phyloP scores from a whole-genome alignment of 345 rosid species.

The Barbarea vulgaris region DNA sequence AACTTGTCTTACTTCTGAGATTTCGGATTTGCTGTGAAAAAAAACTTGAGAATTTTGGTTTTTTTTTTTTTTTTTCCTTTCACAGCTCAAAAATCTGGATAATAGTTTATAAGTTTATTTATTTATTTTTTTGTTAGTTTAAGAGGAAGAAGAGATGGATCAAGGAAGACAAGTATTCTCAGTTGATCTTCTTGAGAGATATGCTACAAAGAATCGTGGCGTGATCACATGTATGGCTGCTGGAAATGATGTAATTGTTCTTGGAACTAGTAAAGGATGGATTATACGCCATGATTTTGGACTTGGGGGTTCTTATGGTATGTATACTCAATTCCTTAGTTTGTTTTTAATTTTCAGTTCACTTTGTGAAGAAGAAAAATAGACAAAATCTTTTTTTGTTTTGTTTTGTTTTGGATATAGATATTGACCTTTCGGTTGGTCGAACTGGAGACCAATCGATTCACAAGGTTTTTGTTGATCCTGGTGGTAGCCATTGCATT shows the following conservation, averaged over 20 bases:
- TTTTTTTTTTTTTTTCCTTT: no score
- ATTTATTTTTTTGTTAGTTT: not conserved
- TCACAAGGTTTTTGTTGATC: constrained; percentile 93
- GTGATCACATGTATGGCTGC: constrained; percentile 94
- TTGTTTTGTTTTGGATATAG: constrained; percentile 37
- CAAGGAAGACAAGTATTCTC: constrained; percentile 76
- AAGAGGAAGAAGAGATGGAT: constrained; percentile 55
- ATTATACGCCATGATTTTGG: constrained; percentile 89
- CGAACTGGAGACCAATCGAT: constrained; percentile 89
- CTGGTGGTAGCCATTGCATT: constrained; percentile 96
- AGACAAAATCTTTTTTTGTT: not conserved
- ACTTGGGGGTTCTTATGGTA: constrained; percentile 78
- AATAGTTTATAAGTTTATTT: no score
- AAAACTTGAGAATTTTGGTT: no score
- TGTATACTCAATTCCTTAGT: not conserved
- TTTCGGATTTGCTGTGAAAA: no score
- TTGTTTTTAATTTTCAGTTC: not conserved
- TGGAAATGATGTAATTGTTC: constrained; percentile 87
- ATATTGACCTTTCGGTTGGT: constrained; percentile 85
- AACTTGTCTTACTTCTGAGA: no score
- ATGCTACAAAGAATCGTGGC: constrained; percentile 88
- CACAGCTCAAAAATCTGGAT: no score
- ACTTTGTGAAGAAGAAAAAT: not conserved
- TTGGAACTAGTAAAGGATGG: constrained; percentile 98
- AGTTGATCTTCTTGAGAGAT: constrained; percentile 88